Base-by-base conservation (phyloP, 1,139 yeast genomes). In the Blastobotrys proliferans region DNA sequence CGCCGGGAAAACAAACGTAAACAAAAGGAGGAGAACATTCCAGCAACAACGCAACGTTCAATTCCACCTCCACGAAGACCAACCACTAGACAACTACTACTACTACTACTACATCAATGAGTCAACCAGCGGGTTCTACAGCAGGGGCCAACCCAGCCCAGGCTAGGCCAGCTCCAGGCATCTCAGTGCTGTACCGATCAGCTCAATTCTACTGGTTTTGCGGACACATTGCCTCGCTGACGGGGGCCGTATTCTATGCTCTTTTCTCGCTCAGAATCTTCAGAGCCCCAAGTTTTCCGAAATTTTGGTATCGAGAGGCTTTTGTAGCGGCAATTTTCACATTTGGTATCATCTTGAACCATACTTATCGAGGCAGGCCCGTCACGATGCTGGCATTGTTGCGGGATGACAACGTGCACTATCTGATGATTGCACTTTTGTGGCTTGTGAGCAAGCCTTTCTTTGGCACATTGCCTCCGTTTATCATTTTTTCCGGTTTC, bases 321-420 rank as follows among this genome's bases (percentile, higher is more conserved):
- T 79, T 79, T 50, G 40, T 81, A 10, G 84, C 92, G 13, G 81
- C 84, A 5, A 61, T 85, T 39, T 76, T 73, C 53, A 81, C 95
- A 29, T 88, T 86, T 63, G 88, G 87, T 19, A 77, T 90, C 51
- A 83, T 87, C 47, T 65, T 84, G 24, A 80, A 71, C 64, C 92
- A 87, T 56, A 62, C 68, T 45, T 66, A 54, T 56, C 58, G 54
- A 47, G 54, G 51, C 38, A 47, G 41, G 50, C 51, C 48, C 21
- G 53, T 60, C 46, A 58, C 62, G 67, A 46, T 62, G 18, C 52
- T 47, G 27, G 71, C 55, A 25, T 62, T 70, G 38, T 60, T 70
- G 46, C 68, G 64, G 24, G 87, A 83, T 58, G 92, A 82, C 59
- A 83, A 83, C 60, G 70, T 78, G 44, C 85, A 81, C 54, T 83